Evolutionary conservation across 257 asterid genomes (phyloP).

Genomic region (Solanum bulbocastanum): DNA sequence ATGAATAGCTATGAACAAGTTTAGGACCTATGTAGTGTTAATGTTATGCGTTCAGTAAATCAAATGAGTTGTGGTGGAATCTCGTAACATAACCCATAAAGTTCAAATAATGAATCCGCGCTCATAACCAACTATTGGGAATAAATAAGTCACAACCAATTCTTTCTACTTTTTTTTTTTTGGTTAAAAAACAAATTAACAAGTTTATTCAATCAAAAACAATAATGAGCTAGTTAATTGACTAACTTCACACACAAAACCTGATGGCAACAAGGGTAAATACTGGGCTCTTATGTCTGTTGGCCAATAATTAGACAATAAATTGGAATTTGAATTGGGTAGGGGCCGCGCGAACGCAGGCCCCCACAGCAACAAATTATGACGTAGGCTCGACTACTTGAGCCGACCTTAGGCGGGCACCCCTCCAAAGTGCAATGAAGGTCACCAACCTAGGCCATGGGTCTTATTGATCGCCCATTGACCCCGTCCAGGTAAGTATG

Average conservation of each 20-base stretch:
- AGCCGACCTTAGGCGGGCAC: constrained; percentile 24
- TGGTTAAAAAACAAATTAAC: too few relatives aligned
- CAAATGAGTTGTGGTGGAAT: not conserved
- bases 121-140: too few relatives aligned
- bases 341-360: not conserved
- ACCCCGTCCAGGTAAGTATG: constrained; percentile 30
- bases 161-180: too few relatives aligned
- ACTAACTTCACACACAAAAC: too few relatives aligned
- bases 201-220: too few relatives aligned
- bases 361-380: not conserved
- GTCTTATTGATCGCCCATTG: constrained; percentile 13
- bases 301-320: too few relatives aligned
- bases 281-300: too few relatives aligned
- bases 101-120: too few relatives aligned
- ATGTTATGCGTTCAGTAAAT: not conserved
- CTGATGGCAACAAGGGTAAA: too few relatives aligned
- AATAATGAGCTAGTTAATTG: too few relatives aligned
- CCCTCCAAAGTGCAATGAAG: constrained; percentile 26
- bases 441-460: constrained; percentile 11
- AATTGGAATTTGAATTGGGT: not conserved
- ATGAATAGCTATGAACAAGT: not conserved
- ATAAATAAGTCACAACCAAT: too few relatives aligned
- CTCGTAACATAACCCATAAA: not conserved
- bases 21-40: not conserved
- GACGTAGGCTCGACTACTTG: constrained; percentile 26